Evolutionary conservation across 805 yeast genomes (phyloP), one percentile per base, ranked within the genome.

Genomic region (Metschnikowia orientalis): DNA sequence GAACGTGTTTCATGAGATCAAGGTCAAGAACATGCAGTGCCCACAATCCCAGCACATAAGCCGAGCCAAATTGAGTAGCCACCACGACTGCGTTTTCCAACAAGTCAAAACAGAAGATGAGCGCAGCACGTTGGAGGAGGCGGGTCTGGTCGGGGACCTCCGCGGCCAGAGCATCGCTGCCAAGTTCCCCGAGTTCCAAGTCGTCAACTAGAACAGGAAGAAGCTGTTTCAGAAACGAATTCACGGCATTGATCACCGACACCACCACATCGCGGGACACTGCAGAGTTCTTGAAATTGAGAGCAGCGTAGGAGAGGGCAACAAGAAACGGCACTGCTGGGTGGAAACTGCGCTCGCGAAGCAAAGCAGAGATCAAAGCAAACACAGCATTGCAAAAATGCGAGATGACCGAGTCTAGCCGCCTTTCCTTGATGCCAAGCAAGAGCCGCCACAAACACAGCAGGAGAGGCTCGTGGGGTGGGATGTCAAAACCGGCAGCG

Each of bases 201-300:
- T 29, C 32, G 8, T 26, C 32, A 31, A 32, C 32, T 11, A 62
- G 42, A 17, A 59, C 48, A 26, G 47, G 55, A 4, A 55, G 45
- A 13, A 50, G 51, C 12, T 42, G 36, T 4, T 30, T 17, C 17
- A 56, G 40, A 2, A 63, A 33, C 3, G 18, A 30, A 18, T 49
- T 42, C 5, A 55, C 35, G 13, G 28, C 32, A 6, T 25, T 28
- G 3, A 54, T 33, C n/a, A 58, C 36, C 2, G 24, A 21, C 14
- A 34, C 26, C 3, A 59, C 50, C 15, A 69, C 59, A 9, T 51
- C 47, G 22, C 47, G 54, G 13, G 59, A 61, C 1, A 79, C 64
- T 1, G 90, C 88, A 35, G 73, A 71, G 1, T 84, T 79, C 48
- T 84, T 63, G 54, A 77, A 84, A 13, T 56, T 65, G 5, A 81